Evolutionary conservation across 768 basidiomycete genomes (phyloP).

Genomic region (Amanita pallidorosea): DNA sequence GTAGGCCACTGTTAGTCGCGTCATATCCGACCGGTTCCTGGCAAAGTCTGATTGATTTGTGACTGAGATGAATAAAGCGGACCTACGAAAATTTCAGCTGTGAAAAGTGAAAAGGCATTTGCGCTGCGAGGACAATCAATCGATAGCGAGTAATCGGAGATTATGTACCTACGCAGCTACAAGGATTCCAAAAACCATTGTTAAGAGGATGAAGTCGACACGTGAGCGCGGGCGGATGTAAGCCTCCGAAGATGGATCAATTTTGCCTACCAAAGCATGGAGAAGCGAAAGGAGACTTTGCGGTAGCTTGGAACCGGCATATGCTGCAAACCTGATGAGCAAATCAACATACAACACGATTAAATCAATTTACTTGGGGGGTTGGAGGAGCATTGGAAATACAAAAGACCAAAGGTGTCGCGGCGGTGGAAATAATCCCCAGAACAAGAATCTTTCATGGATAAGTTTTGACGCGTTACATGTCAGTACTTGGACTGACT

Average conservation of each 20-base stretch:
- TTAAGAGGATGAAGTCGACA: conserved; percentile 55
- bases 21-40: conserved; percentile 66
- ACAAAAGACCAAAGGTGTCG: conserved; percentile 46
- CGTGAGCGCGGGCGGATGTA: conserved; percentile 59
- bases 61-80: not conserved
- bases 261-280: conserved; percentile 38
- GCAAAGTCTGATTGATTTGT: conserved; percentile 14
- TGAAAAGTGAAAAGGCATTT: conserved; percentile 55
- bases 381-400: conserved; percentile 55
- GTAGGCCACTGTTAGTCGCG: conserved; percentile 49
- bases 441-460: conserved; percentile 54
- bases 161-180: conserved; percentile 45
- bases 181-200: conserved; percentile 50
- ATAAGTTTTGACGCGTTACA: not conserved
- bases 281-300: conserved; percentile 42
- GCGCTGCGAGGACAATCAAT: conserved; percentile 23
- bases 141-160: not conserved
- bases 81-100: conserved; percentile 57
- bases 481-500: conserved; percentile 25
- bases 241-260: conserved; percentile 25
- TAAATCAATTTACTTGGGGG: conserved; percentile 57
- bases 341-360: not conserved
- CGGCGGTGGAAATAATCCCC: conserved; percentile 59
- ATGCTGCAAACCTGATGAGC: conserved; percentile 31
- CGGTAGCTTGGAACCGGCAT: conserved; percentile 52